These are phyloP conservation scores for Leishmania martiniquensis DNA, from an alignment of 208 protist species.

Conservation along the genomic window DNA sequence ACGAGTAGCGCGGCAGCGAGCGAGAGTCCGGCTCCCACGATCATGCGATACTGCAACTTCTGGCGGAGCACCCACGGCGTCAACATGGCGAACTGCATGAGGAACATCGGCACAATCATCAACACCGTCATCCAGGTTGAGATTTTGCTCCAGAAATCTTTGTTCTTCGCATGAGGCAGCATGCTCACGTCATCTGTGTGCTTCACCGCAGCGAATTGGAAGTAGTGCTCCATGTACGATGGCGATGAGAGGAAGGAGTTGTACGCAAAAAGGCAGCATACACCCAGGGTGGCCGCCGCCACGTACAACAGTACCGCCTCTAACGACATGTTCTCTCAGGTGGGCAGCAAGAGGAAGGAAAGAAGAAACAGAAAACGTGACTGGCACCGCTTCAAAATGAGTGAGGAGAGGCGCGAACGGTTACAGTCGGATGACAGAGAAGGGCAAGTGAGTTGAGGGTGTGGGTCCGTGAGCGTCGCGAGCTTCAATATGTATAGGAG, in stretches of 20 bases:
- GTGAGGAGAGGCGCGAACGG: too few relatives aligned
- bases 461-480: too few relatives aligned
- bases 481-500: too few relatives aligned
- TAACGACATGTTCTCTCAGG: conserved; percentile 5
- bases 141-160: conserved; percentile 41
- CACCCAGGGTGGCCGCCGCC: conserved; percentile 29
- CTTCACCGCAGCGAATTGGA: conserved; percentile 49
- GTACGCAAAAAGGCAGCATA: conserved; percentile 48
- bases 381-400: too few relatives aligned
- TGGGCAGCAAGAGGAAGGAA: not conserved
- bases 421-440: too few relatives aligned
- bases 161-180: conserved; percentile 26
- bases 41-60: conserved; percentile 43
- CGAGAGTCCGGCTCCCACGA: conserved; percentile 28
- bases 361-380: conserved; percentile 4
- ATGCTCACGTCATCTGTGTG: conserved; percentile 37
- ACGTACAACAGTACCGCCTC: conserved; percentile 27
- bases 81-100: conserved; percentile 41
- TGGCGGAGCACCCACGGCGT: conserved; percentile 39
- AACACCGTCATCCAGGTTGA: conserved; percentile 47
- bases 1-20: conserved; percentile 38
- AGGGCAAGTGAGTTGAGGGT: too few relatives aligned
- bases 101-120: conserved; percentile 48
- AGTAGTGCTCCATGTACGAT: conserved; percentile 55
- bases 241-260: conserved; percentile 57